These are phyloP conservation scores for Ajuga chamaepitys DNA, from an alignment of 257 asterid genomes.

Conservation along the genomic window DNA sequence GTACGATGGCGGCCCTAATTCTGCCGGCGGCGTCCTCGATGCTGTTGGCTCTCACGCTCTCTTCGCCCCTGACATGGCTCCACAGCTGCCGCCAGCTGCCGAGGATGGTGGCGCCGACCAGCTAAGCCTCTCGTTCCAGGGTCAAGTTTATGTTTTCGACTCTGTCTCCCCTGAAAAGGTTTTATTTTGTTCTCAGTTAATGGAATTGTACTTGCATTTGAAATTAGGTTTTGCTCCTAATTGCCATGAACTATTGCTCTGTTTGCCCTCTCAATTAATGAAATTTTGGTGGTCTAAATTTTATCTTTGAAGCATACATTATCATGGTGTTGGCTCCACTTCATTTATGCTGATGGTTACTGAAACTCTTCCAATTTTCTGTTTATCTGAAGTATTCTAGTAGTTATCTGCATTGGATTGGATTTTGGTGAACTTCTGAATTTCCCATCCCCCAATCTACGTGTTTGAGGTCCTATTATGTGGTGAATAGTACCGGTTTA, in stretches of 20 bases:
- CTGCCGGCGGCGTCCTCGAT: slow-evolving; percentile 26
- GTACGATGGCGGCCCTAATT: slow-evolving; percentile 44
- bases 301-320: no score
- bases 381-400: no score
- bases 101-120: slow-evolving; percentile 72
- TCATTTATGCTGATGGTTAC: no score
- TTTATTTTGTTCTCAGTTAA: background rate
- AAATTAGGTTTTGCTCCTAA: background rate
- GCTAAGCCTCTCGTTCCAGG: slow-evolving; percentile 95
- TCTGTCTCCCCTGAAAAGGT: slow-evolving; percentile 92
- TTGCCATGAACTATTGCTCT: background rate
- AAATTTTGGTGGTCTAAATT: no score
- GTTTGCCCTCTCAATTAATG: background rate
- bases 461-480: no score
- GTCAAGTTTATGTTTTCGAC: slow-evolving; percentile 90
- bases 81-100: slow-evolving; percentile 17
- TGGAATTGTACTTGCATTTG: no score
- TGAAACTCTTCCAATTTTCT: no score
- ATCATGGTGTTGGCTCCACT: no score
- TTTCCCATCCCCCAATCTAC: no score
- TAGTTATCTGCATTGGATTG: no score
- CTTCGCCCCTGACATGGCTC: slow-evolving; percentile 40
- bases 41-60: slow-evolving; percentile 39
- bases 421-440: no score
- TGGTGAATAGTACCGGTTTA: no score